These are phyloP conservation scores for Chionographis japonica DNA, from an alignment of 106 monocot genomes.

Conservation along the genomic window DNA sequence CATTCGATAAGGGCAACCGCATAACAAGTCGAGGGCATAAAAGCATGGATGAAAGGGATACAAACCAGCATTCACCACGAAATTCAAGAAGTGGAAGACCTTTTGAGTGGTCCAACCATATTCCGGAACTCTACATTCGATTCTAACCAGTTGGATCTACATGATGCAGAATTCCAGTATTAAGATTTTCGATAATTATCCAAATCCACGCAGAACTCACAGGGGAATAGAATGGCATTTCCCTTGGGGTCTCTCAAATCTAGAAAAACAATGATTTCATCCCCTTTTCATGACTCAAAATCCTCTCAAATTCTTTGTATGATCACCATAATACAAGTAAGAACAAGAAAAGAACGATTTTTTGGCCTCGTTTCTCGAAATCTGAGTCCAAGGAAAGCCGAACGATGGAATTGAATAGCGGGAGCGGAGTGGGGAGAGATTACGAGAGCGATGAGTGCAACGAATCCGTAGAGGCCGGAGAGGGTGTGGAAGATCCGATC, in stretches of 20 bases:
- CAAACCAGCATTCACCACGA: conserved; percentile 79
- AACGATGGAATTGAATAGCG: too few relatives aligned
- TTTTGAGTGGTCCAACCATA: conserved; percentile 99
- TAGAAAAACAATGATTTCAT: too few relatives aligned
- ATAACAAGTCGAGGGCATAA: background rate
- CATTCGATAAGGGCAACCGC: background rate
- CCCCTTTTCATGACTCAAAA: too few relatives aligned
- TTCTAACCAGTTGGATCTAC: conserved; percentile 90
- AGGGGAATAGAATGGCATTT: too few relatives aligned
- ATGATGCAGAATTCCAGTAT: background rate
- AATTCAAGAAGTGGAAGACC: conserved; percentile 92
- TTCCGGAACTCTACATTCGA: conserved; percentile 97
- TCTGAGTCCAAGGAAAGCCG: too few relatives aligned
- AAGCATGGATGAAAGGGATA: background rate
- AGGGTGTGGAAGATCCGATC: conserved; percentile 64
- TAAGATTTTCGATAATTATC: too few relatives aligned
- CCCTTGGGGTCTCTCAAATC: too few relatives aligned
- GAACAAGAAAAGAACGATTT: too few relatives aligned
- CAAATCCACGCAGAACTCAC: too few relatives aligned
- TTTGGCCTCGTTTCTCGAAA: too few relatives aligned
- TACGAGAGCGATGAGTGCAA: conserved; percentile 47
- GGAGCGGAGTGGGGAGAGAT: background rate
- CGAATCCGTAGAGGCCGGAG: conserved; percentile 38
- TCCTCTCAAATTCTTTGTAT: too few relatives aligned
- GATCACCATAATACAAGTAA: too few relatives aligned